Conservation (phyloP, 2,329 filamentous ascomycete species). For the Nemania sp. region DNA sequence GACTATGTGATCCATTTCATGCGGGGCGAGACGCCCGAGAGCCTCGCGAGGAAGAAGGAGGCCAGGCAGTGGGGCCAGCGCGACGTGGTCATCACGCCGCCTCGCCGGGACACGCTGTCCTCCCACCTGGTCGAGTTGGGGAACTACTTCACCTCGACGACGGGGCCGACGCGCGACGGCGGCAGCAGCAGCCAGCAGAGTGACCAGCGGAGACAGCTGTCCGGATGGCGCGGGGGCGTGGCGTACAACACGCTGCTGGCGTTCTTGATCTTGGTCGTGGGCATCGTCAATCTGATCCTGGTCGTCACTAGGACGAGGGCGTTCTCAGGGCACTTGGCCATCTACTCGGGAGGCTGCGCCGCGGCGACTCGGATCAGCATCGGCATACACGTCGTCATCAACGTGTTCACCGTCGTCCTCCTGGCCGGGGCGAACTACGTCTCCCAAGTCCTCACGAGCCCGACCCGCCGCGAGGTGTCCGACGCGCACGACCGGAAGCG, state of each 20-base stretch:
- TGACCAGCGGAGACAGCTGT: slow-evolving; percentile 39
- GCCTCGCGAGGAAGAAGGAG: slow-evolving; percentile 51
- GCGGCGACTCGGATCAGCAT: slow-evolving; percentile 45
- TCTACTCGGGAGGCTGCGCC: slow-evolving; percentile 47
- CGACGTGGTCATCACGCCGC: slow-evolving; percentile 40
- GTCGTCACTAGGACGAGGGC: slow-evolving; percentile 43
- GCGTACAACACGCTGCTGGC: slow-evolving; percentile 49
- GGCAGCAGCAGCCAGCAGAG: slow-evolving; percentile 39
- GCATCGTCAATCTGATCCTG: slow-evolving; percentile 47
- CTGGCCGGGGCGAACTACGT: slow-evolving; percentile 57
- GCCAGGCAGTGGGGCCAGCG: slow-evolving; percentile 42
- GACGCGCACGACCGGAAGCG: slow-evolving; percentile 49
- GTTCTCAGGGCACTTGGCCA: slow-evolving; percentile 42
- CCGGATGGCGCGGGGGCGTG: slow-evolving; percentile 55
- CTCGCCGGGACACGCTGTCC: slow-evolving; percentile 37
- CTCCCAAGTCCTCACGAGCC: slow-evolving; percentile 59
- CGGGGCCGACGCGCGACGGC: slow-evolving; percentile 29
- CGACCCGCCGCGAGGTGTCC: slow-evolving; percentile 54
- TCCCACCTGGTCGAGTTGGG: slow-evolving; percentile 46
- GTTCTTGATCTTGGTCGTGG: slow-evolving; percentile 44
- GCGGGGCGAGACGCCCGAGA: slow-evolving; percentile 59
- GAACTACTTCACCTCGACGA: slow-evolving; percentile 38
- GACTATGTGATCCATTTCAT: slow-evolving; percentile 62
- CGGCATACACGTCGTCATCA: slow-evolving; percentile 52
- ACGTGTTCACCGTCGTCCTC: slow-evolving; percentile 48